Evolutionary conservation across 805 yeast genomes (phyloP).

Genomic region (Saccharomycopsis sp.): DNA sequence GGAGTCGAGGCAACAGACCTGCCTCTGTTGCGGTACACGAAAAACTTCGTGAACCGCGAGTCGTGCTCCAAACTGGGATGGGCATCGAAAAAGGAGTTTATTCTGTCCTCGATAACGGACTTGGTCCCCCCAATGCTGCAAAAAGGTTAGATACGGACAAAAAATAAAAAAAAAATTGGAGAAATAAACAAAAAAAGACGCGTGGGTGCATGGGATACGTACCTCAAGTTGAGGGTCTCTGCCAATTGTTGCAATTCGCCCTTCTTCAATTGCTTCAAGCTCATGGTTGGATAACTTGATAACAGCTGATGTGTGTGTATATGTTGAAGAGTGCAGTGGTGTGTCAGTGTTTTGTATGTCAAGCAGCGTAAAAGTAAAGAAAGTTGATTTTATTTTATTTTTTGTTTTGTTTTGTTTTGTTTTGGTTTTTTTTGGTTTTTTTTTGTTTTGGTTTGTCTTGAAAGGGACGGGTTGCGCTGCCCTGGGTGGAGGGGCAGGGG

Average conservation of each 20-base stretch:
- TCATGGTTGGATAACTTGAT: conserved; percentile 23
- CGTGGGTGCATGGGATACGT: conserved; percentile 4
- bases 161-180: conserved; percentile 21
- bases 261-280: conserved; percentile 31
- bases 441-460: no score
- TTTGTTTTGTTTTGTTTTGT: no score
- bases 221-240: conserved; percentile 29
- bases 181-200: conserved; percentile 20
- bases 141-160: conserved; percentile 14
- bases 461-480: no score
- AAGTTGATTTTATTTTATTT: no score
- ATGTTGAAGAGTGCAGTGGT: no score
- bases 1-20: conserved; percentile 19
- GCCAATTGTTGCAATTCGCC: conserved; percentile 31
- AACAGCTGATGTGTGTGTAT: neutral
- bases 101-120: conserved; percentile 26
- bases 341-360: no score
- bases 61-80: conserved; percentile 28
- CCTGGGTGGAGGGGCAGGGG: no score
- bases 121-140: conserved; percentile 26
- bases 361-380: no score
- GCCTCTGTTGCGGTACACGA: conserved; percentile 24
- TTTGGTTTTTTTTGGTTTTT: no score
- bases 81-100: conserved; percentile 25
- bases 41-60: conserved; percentile 23